phyloP scores from a whole-genome alignment of 768 basidiomycete species.

The Pleurotus sapidus region DNA sequence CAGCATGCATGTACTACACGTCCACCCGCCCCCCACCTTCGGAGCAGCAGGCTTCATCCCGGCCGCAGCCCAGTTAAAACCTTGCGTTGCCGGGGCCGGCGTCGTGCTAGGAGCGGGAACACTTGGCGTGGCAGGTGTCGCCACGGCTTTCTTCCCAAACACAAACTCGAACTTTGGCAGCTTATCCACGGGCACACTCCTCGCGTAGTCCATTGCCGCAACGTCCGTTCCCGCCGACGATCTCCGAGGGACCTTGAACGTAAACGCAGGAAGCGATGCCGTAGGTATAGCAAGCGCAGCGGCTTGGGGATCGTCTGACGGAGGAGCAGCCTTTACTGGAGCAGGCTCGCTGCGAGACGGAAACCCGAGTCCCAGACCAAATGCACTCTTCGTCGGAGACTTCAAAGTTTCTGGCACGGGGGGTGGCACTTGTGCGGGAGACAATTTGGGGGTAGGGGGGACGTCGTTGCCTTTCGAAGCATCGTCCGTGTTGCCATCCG shows the following conservation, averaged over 20 bases:
- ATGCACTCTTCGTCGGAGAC: not conserved
- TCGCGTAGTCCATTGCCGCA: constrained; percentile 33
- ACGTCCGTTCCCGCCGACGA: constrained; percentile 16
- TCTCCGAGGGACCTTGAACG: constrained; percentile 27
- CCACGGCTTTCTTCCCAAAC: constrained; percentile 6
- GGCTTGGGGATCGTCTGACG: constrained; percentile 21
- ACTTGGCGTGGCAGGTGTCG: not conserved
- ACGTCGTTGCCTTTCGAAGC: constrained; percentile 1
- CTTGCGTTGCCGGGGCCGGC: constrained; percentile 22
- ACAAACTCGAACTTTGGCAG: constrained; percentile 14
- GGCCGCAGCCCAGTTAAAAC: constrained; percentile 62
- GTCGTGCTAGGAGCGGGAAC: constrained; percentile 13
- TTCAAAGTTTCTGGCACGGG: constrained; percentile 4
- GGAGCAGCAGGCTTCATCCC: constrained; percentile 46
- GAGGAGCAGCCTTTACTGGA: not conserved
- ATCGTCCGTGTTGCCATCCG: constrained; percentile 30
- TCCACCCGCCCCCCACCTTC: constrained; percentile 42
- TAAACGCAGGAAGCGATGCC: constrained; percentile 33
- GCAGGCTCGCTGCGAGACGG: not conserved
- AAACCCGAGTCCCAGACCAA: not conserved
- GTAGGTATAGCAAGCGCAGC: constrained; percentile 25
- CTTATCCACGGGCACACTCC: constrained; percentile 25
- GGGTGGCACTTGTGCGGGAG: constrained; percentile 18
- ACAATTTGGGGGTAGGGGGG: constrained; percentile 25
- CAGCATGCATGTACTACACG: constrained; percentile 51